Evolutionary conservation across 176 grass and related monocot genomes (phyloP), one percentile per base, ranked within the genome.

Genomic region (Avena sativa): DNA sequence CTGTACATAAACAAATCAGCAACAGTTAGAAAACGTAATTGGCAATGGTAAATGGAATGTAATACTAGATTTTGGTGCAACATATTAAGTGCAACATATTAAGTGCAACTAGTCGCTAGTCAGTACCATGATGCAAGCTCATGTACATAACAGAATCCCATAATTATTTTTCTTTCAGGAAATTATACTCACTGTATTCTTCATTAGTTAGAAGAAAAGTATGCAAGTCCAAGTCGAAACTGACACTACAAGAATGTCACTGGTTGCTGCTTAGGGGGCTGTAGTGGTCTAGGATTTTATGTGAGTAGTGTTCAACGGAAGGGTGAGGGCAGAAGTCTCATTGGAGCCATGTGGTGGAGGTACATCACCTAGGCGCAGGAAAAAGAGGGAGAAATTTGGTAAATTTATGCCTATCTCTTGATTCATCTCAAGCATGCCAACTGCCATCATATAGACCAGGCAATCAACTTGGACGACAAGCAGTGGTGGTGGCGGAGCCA

Each of bases 1-100:
- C 96, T 98, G 70, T 17, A 89, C 9, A 76, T 6, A 89, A 86
- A 12, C 38, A 87, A 81, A 86, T 86, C 40, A 81, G 61, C 26
- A 70, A 68, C 9, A 69, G 6, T 10, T 68, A 26, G 4, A 61
- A 78, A 80, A 63, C 51, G 17, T 5, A 83, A 32, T 11, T 59
- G 13, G 21, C 66, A 3, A 83, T 19, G 55, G 57, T 65, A 8
- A 81, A 32, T 74, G 12, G 12, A 74, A 14, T 74, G 5, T 47
- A 74, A 47, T 74, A 49, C n/a, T 74, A 74, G 44, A 74, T 44
- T n/a, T 49, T 74, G 44, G 20, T 8, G n/a, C 43, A 74, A 49
- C 44, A 14, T 74, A 74, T 4, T 74, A 74, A 74, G 12, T 2
- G 0, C 20, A 49, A 5, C 25, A n/a, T n/a, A n/a, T 4, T 74